Evolutionary conservation across 768 basidiomycete genomes (phyloP), one percentile per base, ranked within the genome.

Genomic region (Cystobasidium tubakii): DNA sequence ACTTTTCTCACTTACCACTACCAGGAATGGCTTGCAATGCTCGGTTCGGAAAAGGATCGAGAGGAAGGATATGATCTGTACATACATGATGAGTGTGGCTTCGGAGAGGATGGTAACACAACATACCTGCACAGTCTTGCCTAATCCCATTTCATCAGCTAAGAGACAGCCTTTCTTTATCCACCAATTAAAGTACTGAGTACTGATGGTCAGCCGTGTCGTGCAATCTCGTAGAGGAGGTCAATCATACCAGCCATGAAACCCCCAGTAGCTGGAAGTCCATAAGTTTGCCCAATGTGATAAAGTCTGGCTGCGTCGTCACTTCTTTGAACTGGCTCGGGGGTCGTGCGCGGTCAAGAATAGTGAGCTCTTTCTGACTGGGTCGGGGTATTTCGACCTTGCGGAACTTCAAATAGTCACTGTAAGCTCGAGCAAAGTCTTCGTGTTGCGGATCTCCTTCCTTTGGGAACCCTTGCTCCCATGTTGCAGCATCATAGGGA

Each of bases 111-210:
- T n/a, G n/a, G n/a, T n/a, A n/a, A n/a, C n/a, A n/a, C n/a, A n/a
- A 60, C 27, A 6, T 13, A 60, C 57, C 29, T 60, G 57, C 1
- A 97, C 90, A 0, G 94, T 98, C 84, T 91, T 92, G 0, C 91
- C 90, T 88, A 92, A 75, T 25, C 79, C 79, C 96, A 99, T 98
- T 81, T 98, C 96, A 80, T 99, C 96, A 1, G 96, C 95, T 25
- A 98, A 85, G 75, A 94, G 94, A 75, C 89, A 91, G 53, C 87
- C 86, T 75, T 91, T 91, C 53, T 84, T 85, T 76, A 86, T 88
- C 88, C 89, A 91, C 92, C 92, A 94, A 75, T 92, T 91, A 76
- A 88, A 86, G 76, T 86, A 88, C 57, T 92, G 83, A 42, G 27
- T 4, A 25, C 1, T 91, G 69, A 90, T 90, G 66, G 91, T 88